phyloP scores from a whole-genome alignment of 805 yeast species.

The Gaillardinia entomophila region DNA sequence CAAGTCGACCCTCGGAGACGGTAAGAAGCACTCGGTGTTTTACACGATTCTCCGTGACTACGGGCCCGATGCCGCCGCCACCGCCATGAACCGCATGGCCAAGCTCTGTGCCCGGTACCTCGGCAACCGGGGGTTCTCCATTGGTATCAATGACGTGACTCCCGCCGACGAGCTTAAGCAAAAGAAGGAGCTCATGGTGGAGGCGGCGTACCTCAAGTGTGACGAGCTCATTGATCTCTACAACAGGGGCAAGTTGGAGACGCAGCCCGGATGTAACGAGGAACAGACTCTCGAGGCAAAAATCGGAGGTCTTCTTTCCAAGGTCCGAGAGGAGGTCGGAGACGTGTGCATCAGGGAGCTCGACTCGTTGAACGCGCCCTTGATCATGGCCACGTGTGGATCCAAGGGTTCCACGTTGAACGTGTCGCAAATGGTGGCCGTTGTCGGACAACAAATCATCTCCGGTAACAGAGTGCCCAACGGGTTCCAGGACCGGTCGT shows the following conservation, averaged over 20 bases:
- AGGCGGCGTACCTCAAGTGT: conserved; percentile 83
- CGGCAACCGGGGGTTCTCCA: conserved; percentile 94
- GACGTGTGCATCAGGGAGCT: conserved; percentile 93
- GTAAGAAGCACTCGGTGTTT: conserved; percentile 94
- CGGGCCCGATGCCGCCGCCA: conserved; percentile 95
- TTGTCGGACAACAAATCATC: conserved; percentile 98
- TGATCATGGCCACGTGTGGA: conserved; percentile 99
- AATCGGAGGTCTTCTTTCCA: conserved; percentile 91
- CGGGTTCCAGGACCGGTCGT: conserved; percentile 98
- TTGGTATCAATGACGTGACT: conserved; percentile 96
- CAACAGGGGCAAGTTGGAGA: conserved; percentile 83
- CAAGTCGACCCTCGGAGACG: conserved; percentile 93
- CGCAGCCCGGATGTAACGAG: conserved; percentile 98
- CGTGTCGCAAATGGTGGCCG: conserved; percentile 99
- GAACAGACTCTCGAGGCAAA: conserved; percentile 97
- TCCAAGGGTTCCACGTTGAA: conserved; percentile 97
- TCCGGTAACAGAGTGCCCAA: conserved; percentile 99
- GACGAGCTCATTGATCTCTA: conserved; percentile 79
- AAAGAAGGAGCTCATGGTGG: conserved; percentile 84
- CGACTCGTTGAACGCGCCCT: conserved; percentile 87
- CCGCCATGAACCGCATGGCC: conserved; percentile 99
- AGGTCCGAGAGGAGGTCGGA: conserved; percentile 98
- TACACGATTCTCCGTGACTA: conserved; percentile 92
- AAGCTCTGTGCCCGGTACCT: conserved; percentile 91
- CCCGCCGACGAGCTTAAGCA: conserved; percentile 75